Evolutionary conservation across 176 grass and related monocot species (phyloP), one percentile per base, ranked within the genome.

Genomic region (Zea mays): DNA sequence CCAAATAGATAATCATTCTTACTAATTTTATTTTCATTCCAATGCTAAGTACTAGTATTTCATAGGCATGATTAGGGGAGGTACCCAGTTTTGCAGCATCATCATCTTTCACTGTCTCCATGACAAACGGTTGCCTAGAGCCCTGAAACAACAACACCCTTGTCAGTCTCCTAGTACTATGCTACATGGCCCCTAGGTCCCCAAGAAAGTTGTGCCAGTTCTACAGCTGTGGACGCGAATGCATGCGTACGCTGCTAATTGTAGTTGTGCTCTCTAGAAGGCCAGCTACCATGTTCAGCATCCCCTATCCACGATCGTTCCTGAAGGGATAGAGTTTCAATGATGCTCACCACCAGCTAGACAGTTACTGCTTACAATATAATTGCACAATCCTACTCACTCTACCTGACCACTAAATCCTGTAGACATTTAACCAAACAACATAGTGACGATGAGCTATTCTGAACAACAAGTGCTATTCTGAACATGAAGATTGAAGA

Each of bases 331-430:
- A 35, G 8, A 27, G 27, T 61, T 61, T 10, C 21, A 61, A 5
- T 61, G 27, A 78, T 64, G 73, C 16, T 68, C 45, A 56, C 3
- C 27, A 27, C 27, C 27, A 27, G 27, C 27, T 27, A 27, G 27
- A 27, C 73, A 33, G 72, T n/a, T 64, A 81, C 17, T 57, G 20
- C 2, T 52, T 42, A 45, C 1, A 37, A 15, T 63, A 34, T 61
- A 61, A 0, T 0, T 75, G 42, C 51, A 63, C 34, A 14, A 61
- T 65, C 50, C 33, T 5, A 35, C 36, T 38, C 10, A 34, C 10
- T 46, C 67, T 90, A 97, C 94, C 94, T 93, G 75, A 97, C 94
- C 39, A 97, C 94, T 43, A 97, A 92, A 86, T 97, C 94, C 94
- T 97, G 79, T 74, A 88, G 62, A 27, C 27, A 27, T 27, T 27